Base-by-base conservation (phyloP, 1,284 basidiomycete genomes). In the Leccinum ambiguum region DNA sequence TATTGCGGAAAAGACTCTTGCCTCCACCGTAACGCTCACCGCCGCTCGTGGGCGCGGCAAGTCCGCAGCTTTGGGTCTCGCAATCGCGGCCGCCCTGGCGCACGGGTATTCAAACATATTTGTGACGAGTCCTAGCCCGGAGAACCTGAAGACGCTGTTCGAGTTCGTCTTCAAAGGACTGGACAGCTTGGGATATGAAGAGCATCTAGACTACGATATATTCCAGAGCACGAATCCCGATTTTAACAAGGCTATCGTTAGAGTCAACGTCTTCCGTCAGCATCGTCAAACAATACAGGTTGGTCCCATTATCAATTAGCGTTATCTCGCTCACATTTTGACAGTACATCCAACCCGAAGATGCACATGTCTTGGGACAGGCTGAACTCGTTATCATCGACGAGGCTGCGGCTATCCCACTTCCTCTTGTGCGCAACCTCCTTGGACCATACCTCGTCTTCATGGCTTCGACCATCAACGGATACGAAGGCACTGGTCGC, bases 41-140 rank as follows among this genome's bases (percentile, higher is more conserved):
- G 97, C 97, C 61, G 91, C 87, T 9, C 90, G 97, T 77, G 97
- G 97, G 70, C 90, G 97, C 41, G 97, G 97, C 67, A 99, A 99
- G 79, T 97, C 95, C 23, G 97, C 97, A 4, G 94, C 97, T 1
- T 83, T 99, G 13, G 97, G 97, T 62, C 82, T 99, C 57, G 93
- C 95, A 1, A 94, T 99, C 65, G 92, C 97, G 6, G 92, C 95
- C 14, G 96, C 97, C 2, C 83, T 99, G 21, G 93, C 91, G 1
- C 93, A 98, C 74, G 96, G 96, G 18, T 99, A 99, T 77, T 93
- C 94, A 64, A 99, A 99, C 78, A 95, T 99, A 68, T 99, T 99
- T 76, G 95, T 99, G 61, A 99, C 97, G 5, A 96, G 93, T 74
- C 97, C 97, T 2, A 95, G 92, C 74, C 97, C 97, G 2, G 97